Evolutionary conservation across 2,329 filamentous ascomycete genomes (phyloP).

Genomic region (Microsporum ferrugineum): DNA sequence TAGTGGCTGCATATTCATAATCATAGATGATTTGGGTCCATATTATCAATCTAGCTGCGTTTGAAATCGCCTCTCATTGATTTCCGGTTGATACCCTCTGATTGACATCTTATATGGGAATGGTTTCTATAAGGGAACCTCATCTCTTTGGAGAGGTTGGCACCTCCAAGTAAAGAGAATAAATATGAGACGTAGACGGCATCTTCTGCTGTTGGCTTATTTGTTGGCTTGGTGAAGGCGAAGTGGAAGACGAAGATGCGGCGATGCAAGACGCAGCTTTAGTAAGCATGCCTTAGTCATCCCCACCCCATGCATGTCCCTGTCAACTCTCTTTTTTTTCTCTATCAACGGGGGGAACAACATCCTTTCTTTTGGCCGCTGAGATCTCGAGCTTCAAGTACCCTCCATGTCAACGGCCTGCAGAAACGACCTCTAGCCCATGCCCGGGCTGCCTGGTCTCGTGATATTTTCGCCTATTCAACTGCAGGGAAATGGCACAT

Average conservation of each 20-base stretch:
- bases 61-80: not conserved
- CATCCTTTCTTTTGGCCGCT: not conserved
- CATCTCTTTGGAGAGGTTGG: not conserved
- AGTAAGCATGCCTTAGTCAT: not conserved
- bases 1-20: not conserved
- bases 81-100: not conserved
- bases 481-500: not conserved
- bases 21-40: not conserved
- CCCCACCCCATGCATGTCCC: not conserved
- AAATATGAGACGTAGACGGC: not conserved
- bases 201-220: not conserved
- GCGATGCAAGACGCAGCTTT: not conserved
- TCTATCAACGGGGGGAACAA: not conserved
- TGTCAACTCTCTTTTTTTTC: not conserved
- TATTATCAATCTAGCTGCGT: slow-evolving; percentile 1
- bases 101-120: not conserved
- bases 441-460: not conserved
- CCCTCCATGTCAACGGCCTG: not conserved
- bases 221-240: not conserved
- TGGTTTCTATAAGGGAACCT: not conserved
- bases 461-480: not conserved
- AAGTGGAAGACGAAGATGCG: not conserved
- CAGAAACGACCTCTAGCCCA: not conserved
- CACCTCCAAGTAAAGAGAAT: not conserved
- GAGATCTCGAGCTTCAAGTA: not conserved